Evolutionary conservation across 306 rosid genomes (phyloP), one percentile per base, ranked within the genome.

Genomic region (Begonia loranthoides): DNA sequence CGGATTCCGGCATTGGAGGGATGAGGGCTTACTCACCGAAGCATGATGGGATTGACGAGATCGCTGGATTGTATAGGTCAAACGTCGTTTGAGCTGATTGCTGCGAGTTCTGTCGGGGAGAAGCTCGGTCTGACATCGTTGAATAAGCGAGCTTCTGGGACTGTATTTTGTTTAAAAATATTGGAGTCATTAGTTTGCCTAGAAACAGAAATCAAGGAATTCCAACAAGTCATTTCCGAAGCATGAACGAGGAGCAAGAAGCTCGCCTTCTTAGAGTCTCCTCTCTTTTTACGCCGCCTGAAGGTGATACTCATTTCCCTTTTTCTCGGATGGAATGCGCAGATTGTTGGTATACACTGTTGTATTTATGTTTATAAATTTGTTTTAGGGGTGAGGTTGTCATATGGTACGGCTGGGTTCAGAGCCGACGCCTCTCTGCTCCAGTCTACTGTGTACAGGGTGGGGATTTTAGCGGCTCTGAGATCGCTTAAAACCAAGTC

Each of bases 391-490:
- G 75, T 70, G 22, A 79, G 67, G 54, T 57, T 78, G 1, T 82
- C 94, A 0, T 90, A 90, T 36, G 97, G 97, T 28, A 85, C 94
- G 1, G 56, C 95, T 0, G 94, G 97, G 12, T 90, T 89, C 72
- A 70, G 95, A 53, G 90, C 81, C 2, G 94, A 90, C 67, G 87
- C 94, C 0, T 74, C 73, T 21, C 43, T 89, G 54, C 85, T 89
- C 44, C 65, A 46, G 4, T 82, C 95, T 5, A 74, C 94, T 12
- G 70, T 79, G 22, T 85, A 61, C 71, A 67, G 97, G 51, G 60
- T 66, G 15, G n/a, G n/a, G n/a, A n/a, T n/a, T n/a, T n/a, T n/a
- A n/a, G n/a, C n/a, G n/a, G n/a, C n/a, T n/a, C n/a, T 82, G 8
- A 65, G 97, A 62, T 79, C 97, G 13, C 66, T 82, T 36, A 64